Evolutionary conservation across 2,329 filamentous ascomycete genomes (phyloP).

Genomic region (Aspergillus thermomutatus): DNA sequence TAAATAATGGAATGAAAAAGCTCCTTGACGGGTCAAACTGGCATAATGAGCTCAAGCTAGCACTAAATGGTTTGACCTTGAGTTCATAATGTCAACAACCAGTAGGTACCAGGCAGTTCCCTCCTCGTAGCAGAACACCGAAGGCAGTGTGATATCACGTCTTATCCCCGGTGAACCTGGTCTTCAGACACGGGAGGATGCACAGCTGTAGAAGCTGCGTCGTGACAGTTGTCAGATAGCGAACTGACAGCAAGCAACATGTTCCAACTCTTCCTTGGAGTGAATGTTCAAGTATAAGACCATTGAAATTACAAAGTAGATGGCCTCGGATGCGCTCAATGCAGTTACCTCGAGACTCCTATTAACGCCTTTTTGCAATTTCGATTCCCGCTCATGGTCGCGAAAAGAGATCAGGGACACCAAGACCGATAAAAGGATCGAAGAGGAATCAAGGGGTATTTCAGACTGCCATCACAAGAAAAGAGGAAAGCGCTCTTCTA

Average conservation of each 20-base stretch:
- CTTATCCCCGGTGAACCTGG: background rate
- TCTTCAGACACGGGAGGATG: background rate
- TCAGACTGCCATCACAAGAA: background rate
- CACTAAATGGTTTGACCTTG: background rate
- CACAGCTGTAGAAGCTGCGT: background rate
- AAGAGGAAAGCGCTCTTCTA: background rate
- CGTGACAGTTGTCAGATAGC: background rate
- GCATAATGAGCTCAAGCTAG: background rate
- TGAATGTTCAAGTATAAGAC: background rate
- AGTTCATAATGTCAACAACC: background rate
- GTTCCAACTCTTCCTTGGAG: background rate
- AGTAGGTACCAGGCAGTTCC: background rate
- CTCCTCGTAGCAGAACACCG: background rate
- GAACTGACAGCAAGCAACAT: background rate
- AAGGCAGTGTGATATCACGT: background rate
- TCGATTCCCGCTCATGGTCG: conserved; percentile 1
- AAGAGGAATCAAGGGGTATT: background rate
- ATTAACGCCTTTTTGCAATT: conserved; percentile 3
- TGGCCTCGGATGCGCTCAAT: background rate
- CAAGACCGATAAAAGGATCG: background rate
- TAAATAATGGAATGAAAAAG: background rate
- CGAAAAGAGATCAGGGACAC: background rate
- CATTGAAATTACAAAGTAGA: background rate
- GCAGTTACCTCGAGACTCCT: background rate
- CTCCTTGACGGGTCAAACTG: background rate